Base-by-base conservation (phyloP, 108 stramenopile genomes). In the Pseudonitzschia multistriata region DNA sequence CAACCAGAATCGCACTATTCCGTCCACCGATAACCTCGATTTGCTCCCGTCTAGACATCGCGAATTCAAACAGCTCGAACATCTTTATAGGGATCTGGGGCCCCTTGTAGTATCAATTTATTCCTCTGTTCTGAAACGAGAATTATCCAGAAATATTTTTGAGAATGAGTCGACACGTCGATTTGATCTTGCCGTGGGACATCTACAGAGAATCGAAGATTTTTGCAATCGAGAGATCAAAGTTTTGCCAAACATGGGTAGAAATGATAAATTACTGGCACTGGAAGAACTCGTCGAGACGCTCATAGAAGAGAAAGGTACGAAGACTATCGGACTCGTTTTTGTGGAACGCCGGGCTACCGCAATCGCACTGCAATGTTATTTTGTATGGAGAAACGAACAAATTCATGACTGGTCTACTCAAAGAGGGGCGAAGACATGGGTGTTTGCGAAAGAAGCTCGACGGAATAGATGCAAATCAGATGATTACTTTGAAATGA, bases 321-420 rank as follows among this genome's bases (percentile, higher is more conserved):
- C 49, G 4, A 36, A 73, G 14, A 67, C 71, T 19, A 81, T 85
- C 54, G 83, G 87, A 37, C 59, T 88, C 1, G 80, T 85, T 13
- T 88, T 88, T 75, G 81, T 82, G 0, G 73, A 88, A 42, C 64
- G 74, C 35, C 74, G 87, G 22, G 71, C 83, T 7, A 85, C 84
- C n/a, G 87, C 84, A 7, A 37, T 85, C 31, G 87, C 87, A 15
- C 62, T 88, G 62, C 61, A 68, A 21, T 65, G 78, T 19, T 85
- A 85, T 48, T 85, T 88, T 69, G 59, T 14, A 13, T 67, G 66
- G 55, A 31, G 66, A 48, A 35, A 67, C 15, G 10, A 49, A 50
- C 57, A 29, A n/a, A 59, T 59, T 5, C 17, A 4, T 3, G 57
- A 59, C 35, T 8, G 60, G 30, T 15, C 28, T 13, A 25, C 42